A percentile compares a stretch with the other conserved stretches of the same genome.
These are phyloP conservation scores for Calonectria naviculata DNA, from an alignment of 2,329 filamentous ascomycete genomes.

Conservation along the genomic window DNA sequence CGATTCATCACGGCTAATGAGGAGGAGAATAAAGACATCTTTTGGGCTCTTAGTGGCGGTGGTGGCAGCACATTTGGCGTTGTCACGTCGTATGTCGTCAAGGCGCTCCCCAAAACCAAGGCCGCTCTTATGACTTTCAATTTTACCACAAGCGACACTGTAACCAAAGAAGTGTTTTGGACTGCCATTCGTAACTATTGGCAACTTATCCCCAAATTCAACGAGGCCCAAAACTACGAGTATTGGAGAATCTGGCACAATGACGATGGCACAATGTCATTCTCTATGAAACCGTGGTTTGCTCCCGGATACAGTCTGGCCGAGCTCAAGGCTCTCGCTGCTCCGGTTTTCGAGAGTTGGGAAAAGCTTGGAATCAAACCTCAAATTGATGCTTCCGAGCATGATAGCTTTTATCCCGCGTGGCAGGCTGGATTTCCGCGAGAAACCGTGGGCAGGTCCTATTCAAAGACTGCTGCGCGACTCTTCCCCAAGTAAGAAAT, in stretches of 20 bases:
- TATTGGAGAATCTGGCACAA: not conserved
- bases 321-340: not conserved
- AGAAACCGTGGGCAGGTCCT: not conserved
- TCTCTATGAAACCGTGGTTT: not conserved
- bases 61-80: not conserved
- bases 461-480: not conserved
- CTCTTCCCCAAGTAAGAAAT: not conserved
- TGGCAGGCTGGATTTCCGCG: not conserved
- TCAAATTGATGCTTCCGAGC: not conserved
- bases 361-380: not conserved
- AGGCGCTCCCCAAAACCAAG: not conserved
- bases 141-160: not conserved
- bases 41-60: not conserved
- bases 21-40: not conserved
- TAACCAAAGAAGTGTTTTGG: not conserved
- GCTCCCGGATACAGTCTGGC: not conserved
- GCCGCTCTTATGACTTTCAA: not conserved
- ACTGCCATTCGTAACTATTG: not conserved
- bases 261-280: not conserved
- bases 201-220: not conserved
- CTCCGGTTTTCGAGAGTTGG: not conserved
- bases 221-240: not conserved
- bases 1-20: not conserved
- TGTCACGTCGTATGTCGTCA: not conserved
- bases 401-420: not conserved